Evolutionary conservation across 306 rosid species (phyloP), one percentile per base, ranked within the genome.

Genomic region (Cucurbita ficifolia): DNA sequence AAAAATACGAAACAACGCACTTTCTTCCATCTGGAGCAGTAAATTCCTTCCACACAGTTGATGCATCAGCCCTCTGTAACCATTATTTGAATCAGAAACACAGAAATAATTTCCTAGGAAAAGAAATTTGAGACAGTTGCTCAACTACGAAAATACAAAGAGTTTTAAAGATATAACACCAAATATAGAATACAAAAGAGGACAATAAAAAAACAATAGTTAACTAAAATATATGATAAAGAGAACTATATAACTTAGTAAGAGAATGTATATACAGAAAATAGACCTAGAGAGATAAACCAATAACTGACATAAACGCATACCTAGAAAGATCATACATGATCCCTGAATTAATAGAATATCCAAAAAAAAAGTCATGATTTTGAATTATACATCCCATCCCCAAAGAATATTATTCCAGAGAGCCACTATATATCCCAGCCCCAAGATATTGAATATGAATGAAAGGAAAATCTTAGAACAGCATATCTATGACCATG

Each of bases 31-130:
- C 97, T 56, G 96, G 81, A 85, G 99, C 79, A 39, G 92, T 87
- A 81, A 89, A 95, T 75, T 95, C 97, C 83, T 91, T 95, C 99
- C 99, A 95, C 77, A 95, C 97, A 76, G 99, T 95, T 61, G 99
- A 95, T 70, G 99, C 99, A 79, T 95, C 99, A 6, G 99, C 99
- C 80, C 92, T 88, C 99, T 95, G 96, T 81, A 79, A 82, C 77
- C 86, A 83, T 80, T 69, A 69, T 49, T 48, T 29, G 42, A 29
- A 24, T 48, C 45, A 79, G 86, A 81, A 75, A 84, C 67, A 86
- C 75, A 3, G 29, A 10, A 5, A 76, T 84, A 83, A 79, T 61
- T 45, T 45, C 50, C n/a, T 33, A 35, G 33, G 76, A 76, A 40
- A 80, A 38, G 79, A 76, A 33, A 61, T 17, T 49, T 33, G 67